These are phyloP conservation scores for Penicillium glabrum DNA, from an alignment of 2,329 filamentous ascomycete species.

Conservation along the genomic window DNA sequence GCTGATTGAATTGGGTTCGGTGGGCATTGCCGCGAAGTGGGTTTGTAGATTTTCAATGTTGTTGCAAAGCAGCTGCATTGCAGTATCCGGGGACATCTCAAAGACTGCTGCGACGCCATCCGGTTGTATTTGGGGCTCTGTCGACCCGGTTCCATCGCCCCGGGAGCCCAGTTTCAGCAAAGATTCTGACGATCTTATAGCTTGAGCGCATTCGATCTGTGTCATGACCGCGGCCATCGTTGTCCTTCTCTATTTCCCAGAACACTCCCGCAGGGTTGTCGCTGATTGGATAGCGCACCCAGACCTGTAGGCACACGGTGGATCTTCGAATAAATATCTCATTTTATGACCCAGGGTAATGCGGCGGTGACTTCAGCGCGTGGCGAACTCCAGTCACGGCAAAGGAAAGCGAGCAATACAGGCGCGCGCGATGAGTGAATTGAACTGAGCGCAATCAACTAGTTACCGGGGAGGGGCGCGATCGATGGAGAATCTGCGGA, in stretches of 20 bases:
- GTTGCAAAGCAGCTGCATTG: constrained; percentile 75
- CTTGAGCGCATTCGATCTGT: constrained; percentile 15
- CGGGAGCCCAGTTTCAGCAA: constrained; percentile 16
- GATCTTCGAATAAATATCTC: constrained; percentile 27
- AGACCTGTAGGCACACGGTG: constrained; percentile 28
- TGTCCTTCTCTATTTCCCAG: constrained; percentile 21
- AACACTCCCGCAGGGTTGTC: constrained; percentile 10
- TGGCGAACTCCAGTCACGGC: constrained; percentile 6
- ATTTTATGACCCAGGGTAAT: constrained; percentile 32
- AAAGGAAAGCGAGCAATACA: not conserved
- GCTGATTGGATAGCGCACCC: constrained; percentile 21
- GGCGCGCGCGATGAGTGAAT: not conserved
- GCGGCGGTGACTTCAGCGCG: constrained; percentile 3
- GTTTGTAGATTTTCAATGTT: constrained; percentile 60
- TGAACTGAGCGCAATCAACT: not conserved
- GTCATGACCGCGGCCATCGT: constrained; percentile 20
- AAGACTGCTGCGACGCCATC: constrained; percentile 50
- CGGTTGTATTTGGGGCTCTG: not conserved
- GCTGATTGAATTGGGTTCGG: constrained; percentile 47
- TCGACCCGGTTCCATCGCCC: not conserved
- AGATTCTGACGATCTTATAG: constrained; percentile 8
- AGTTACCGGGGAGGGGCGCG: not conserved
- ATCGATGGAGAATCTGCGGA: constrained; percentile 10
- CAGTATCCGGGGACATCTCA: constrained; percentile 68
- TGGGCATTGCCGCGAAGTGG: constrained; percentile 57